These are phyloP conservation scores for Xylaria bambusicola DNA, from an alignment of 495 filamentous ascomycete genomes.

Conservation along the genomic window DNA sequence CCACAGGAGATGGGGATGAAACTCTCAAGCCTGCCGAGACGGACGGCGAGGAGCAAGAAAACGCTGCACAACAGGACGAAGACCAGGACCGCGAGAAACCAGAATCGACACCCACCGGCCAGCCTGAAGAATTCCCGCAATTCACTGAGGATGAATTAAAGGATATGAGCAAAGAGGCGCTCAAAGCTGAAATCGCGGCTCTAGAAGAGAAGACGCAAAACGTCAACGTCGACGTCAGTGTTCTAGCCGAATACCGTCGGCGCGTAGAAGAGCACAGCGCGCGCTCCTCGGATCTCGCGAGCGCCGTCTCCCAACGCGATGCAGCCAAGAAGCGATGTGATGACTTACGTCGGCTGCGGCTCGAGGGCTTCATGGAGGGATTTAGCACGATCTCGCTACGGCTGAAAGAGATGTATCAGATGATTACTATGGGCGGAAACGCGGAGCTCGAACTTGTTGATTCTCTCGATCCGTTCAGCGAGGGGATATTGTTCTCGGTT, in stretches of 20 bases:
- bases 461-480: slow-evolving; percentile 91
- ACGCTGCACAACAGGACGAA: slow-evolving; percentile 12
- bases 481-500: slow-evolving; percentile 93
- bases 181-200: slow-evolving; percentile 85
- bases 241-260: slow-evolving; percentile 90
- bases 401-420: slow-evolving; percentile 99
- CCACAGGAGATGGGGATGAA: slow-evolving; percentile 16
- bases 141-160: slow-evolving; percentile 88
- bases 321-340: slow-evolving; percentile 86
- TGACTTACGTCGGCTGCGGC: slow-evolving; percentile 80
- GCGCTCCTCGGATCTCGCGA: slow-evolving; percentile 75
- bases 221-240: slow-evolving; percentile 82
- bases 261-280: slow-evolving; percentile 83
- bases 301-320: slow-evolving; percentile 75
- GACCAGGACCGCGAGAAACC: slow-evolving; percentile 22
- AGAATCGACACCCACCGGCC: slow-evolving; percentile 22
- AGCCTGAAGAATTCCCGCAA: slow-evolving; percentile 61
- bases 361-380: slow-evolving; percentile 98
- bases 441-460: slow-evolving; percentile 97
- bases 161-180: slow-evolving; percentile 85
- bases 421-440: slow-evolving; percentile 99
- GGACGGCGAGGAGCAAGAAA: slow-evolving; percentile 24
- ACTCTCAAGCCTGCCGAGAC: slow-evolving; percentile 26
- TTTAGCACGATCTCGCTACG: slow-evolving; percentile 93
- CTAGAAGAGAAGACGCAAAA: slow-evolving; percentile 94